phyloP scores from a whole-genome alignment of 139 green algal species.

The Yamagishiella unicocca region DNA sequence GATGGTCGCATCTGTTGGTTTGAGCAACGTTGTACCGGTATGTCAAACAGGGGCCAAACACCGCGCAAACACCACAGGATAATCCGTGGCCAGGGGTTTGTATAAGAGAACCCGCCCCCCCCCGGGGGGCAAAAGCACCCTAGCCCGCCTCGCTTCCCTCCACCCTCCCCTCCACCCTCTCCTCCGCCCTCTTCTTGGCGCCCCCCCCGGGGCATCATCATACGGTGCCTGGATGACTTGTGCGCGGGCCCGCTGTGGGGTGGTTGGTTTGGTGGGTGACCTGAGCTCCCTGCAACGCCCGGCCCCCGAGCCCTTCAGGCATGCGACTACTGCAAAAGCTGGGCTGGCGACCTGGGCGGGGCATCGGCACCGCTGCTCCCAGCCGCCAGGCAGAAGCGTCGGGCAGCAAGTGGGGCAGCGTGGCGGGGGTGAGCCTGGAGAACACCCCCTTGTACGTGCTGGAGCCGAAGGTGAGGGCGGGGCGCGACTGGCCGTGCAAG shows the following conservation, averaged over 20 bases:
- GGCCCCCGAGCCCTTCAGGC: slow-evolving; percentile 63
- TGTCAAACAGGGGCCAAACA: too few species aligned
- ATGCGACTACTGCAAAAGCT: slow-evolving; percentile 92
- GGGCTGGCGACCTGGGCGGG: slow-evolving; percentile 92
- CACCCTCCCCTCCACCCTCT: not conserved
- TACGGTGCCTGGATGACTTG: too few species aligned
- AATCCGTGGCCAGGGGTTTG: too few species aligned
- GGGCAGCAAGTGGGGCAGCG: slow-evolving; percentile 72
- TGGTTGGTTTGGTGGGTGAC: too few species aligned
- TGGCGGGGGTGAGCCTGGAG: slow-evolving; percentile 73
- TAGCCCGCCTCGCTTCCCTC: not conserved
- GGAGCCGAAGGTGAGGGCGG: slow-evolving; percentile 76
- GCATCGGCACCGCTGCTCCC: slow-evolving; percentile 65
- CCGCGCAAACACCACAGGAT: too few species aligned
- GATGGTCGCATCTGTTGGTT: too few species aligned
- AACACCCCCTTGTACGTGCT: slow-evolving; percentile 82
- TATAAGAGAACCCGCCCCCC: too few species aligned
- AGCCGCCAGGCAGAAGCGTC: slow-evolving; percentile 3
- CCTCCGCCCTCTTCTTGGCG: not conserved
- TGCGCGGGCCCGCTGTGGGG: too few species aligned
- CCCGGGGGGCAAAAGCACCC: too few species aligned
- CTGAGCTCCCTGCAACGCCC: not conserved
- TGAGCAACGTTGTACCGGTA: too few species aligned
- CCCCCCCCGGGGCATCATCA: not conserved
- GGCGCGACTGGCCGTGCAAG: too few species aligned